A percentile compares a stretch with the other conserved stretches of the same genome.
Evolutionary conservation across 1,284 basidiomycete genomes (phyloP).

Genomic region (Pterulicium gracile): DNA sequence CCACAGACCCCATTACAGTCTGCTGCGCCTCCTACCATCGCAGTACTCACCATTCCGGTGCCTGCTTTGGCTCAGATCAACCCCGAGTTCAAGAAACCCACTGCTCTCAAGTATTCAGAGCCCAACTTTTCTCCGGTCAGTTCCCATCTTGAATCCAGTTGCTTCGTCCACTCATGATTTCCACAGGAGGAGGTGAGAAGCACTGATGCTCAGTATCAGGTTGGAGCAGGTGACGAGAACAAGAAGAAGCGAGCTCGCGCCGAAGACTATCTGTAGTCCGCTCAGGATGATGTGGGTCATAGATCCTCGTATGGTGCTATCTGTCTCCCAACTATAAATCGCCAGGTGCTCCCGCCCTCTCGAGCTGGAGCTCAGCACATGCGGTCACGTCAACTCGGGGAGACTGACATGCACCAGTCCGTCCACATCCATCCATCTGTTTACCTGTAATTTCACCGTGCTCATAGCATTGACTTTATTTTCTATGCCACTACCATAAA

Average conservation of each 20-base stretch:
- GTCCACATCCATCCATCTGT: neutral
- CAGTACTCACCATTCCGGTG: slow-evolving; percentile 43
- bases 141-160: slow-evolving; percentile 18
- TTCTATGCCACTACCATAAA: neutral
- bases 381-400: neutral
- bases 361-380: neutral
- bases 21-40: slow-evolving; percentile 18
- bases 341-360: neutral
- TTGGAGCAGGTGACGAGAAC: neutral
- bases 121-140: slow-evolving; percentile 67
- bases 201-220: neutral
- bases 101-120: slow-evolving; percentile 65
- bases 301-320: neutral
- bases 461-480: neutral
- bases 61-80: slow-evolving; percentile 50
- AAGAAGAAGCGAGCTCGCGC: neutral
- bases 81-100: slow-evolving; percentile 66
- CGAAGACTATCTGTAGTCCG: neutral
- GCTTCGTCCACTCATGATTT: neutral
- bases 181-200: neutral
- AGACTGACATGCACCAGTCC: neutral
- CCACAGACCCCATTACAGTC: slow-evolving; percentile 13
- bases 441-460: neutral
- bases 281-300: neutral
- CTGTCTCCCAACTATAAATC: neutral